phyloP scores from a whole-genome alignment of 2,329 filamentous ascomycete genomes.

The Phialemonium atrogriseum region DNA sequence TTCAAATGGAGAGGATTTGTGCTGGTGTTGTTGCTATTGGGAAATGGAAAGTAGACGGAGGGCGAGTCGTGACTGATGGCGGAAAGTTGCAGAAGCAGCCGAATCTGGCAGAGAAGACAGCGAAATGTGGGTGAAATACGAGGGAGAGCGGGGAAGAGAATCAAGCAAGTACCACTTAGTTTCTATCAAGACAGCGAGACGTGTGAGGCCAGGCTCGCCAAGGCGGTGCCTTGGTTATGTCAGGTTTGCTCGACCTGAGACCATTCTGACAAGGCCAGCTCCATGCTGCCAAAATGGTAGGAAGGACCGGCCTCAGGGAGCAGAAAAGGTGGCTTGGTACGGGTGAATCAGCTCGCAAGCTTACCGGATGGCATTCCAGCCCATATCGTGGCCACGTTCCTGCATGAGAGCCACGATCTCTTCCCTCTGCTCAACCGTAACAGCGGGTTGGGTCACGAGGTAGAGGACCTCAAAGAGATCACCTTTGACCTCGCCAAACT shows the following conservation, averaged over 20 bases:
- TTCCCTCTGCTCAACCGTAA: conserved; percentile 16
- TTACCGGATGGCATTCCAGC: conserved; percentile 29
- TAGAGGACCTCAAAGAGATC: conserved; percentile 19
- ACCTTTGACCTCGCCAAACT: conserved; percentile 19
- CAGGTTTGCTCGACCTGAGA: not conserved
- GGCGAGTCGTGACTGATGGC: not conserved
- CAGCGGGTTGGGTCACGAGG: conserved; percentile 10
- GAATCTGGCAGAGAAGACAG: not conserved
- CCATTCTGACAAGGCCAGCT: no score
- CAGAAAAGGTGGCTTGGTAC: not conserved
- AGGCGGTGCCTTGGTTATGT: no score
- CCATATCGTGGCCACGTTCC: conserved; percentile 14
- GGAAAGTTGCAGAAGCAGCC: not conserved
- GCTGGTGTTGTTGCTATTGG: not conserved
- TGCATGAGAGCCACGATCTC: conserved; percentile 14
- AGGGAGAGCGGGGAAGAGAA: not conserved
- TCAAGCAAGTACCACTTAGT: not conserved
- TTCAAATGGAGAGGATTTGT: no score
- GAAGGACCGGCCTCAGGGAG: no score
- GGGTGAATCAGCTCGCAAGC: conserved; percentile 6
- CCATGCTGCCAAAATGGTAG: no score
- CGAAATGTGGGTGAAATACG: not conserved
- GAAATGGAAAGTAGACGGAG: not conserved
- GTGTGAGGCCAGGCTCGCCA: no score
- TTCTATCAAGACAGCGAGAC: conserved; percentile 4